These are phyloP conservation scores for Boletus smithii DNA, from an alignment of 1,284 basidiomycete genomes.

Conservation along the genomic window DNA sequence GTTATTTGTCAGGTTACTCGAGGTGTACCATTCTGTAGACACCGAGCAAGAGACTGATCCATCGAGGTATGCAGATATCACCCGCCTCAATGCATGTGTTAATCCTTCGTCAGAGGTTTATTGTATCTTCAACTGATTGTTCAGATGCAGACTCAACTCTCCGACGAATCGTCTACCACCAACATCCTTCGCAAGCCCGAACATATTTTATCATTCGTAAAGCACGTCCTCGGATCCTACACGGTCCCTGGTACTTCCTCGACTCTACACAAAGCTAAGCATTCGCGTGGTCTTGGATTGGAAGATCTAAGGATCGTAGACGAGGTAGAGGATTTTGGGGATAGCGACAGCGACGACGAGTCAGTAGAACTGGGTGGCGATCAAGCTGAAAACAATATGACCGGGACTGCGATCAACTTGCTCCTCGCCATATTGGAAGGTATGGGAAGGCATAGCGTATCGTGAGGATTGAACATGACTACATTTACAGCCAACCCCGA, in stretches of 20 bases:
- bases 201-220: constrained; percentile 76
- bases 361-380: constrained; percentile 27
- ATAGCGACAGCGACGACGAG: constrained; percentile 58
- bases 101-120: constrained; percentile 40
- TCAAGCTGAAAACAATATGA: constrained; percentile 57
- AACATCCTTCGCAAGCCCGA: constrained; percentile 69
- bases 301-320: constrained; percentile 45
- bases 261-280: constrained; percentile 12
- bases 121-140: constrained; percentile 75
- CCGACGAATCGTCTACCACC: constrained; percentile 49
- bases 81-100: neutral
- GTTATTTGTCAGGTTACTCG: constrained; percentile 71
- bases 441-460: constrained; percentile 28
- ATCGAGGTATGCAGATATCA: constrained; percentile 42
- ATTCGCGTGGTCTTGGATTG: constrained; percentile 32
- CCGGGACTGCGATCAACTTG: constrained; percentile 72
- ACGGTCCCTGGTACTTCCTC: constrained; percentile 20
- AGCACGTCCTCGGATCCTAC: constrained; percentile 55
- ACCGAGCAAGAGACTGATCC: constrained; percentile 47
- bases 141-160: constrained; percentile 70
- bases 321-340: constrained; percentile 37
- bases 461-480: constrained; percentile 1
- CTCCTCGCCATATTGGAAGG: constrained; percentile 83
- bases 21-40: constrained; percentile 59
- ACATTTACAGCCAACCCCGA: constrained; percentile 57